Conservation (phyloP, 192 early-diverging fungal species). For the Podila horticola region DNA sequence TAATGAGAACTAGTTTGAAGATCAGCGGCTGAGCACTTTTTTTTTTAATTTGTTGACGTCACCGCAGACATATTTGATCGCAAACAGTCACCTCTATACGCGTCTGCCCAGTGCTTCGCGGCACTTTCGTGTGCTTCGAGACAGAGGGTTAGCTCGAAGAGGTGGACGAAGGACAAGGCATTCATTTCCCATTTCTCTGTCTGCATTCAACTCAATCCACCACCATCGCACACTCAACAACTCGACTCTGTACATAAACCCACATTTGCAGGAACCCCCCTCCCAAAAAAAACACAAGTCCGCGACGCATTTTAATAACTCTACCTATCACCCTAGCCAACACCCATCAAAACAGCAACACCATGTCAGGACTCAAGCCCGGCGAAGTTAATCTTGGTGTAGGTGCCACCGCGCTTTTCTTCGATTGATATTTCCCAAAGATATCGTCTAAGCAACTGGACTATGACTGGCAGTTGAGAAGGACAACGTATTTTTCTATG, state of each 20-base stretch:
- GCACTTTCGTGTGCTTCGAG: background rate
- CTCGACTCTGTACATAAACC: too few species aligned
- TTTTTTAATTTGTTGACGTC: background rate
- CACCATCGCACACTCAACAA: background rate
- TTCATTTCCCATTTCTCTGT: background rate
- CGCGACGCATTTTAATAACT: background rate
- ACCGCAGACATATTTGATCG: background rate
- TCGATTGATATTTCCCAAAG: too few species aligned
- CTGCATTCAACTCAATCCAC: background rate
- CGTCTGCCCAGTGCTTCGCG: background rate
- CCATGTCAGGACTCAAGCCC: slow-evolving; percentile 76
- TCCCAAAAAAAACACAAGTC: background rate
- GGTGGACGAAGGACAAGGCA: background rate
- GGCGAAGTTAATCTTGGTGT: slow-evolving; percentile 97
- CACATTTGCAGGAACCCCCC: too few species aligned
- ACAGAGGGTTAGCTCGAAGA: background rate
- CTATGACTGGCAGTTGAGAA: background rate
- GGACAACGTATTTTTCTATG: too few species aligned
- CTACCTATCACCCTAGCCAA: slow-evolving; percentile 1
- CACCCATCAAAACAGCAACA: slow-evolving; percentile 7
- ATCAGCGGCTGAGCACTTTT: too few species aligned
- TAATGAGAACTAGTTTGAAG: background rate
- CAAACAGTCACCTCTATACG: background rate
- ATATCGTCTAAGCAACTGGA: background rate
- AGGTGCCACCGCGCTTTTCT: slow-evolving; percentile 41